A percentile compares a stretch with the other conserved stretches of the same genome.
Conservation (phyloP, 441 rosid genomes). For the Jatropha podagrica region DNA sequence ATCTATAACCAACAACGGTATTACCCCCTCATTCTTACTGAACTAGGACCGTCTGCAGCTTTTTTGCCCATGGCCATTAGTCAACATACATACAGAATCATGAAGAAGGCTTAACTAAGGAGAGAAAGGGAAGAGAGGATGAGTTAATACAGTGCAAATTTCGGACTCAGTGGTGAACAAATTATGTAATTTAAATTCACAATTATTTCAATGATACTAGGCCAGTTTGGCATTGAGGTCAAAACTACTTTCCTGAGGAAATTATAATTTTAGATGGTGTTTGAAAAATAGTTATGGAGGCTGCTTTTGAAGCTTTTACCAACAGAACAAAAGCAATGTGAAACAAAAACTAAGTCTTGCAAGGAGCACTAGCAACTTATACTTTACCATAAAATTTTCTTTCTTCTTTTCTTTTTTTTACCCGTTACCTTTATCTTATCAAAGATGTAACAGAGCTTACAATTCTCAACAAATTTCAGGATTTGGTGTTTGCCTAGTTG, state of each 20-base stretch:
- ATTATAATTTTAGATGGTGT: too few species aligned
- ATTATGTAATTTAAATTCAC: background rate
- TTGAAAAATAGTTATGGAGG: too few species aligned
- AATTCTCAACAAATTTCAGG: conserved; percentile 1
- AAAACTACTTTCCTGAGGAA: too few species aligned
- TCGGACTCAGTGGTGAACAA: background rate
- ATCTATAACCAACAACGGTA: background rate
- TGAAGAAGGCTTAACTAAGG: too few species aligned
- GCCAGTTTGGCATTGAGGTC: too few species aligned
- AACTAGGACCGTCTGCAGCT: background rate
- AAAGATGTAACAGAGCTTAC: background rate
- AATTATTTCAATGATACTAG: background rate
- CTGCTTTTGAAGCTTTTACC: too few species aligned
- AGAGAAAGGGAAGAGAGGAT: background rate
- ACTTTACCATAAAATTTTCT: too few species aligned
- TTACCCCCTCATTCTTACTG: background rate
- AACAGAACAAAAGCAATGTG: too few species aligned
- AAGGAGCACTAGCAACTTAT: background rate
- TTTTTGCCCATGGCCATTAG: background rate
- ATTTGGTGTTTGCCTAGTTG: background rate
- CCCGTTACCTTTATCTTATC: background rate
- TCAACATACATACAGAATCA: background rate
- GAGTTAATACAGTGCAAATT: background rate
- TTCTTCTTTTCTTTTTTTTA: background rate
- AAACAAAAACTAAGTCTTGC: background rate